A percentile compares a stretch with the other conserved stretches of the same genome.
These are phyloP conservation scores for Leishmania amazonensis DNA, from an alignment of 208 protist species.

Conservation along the genomic window DNA sequence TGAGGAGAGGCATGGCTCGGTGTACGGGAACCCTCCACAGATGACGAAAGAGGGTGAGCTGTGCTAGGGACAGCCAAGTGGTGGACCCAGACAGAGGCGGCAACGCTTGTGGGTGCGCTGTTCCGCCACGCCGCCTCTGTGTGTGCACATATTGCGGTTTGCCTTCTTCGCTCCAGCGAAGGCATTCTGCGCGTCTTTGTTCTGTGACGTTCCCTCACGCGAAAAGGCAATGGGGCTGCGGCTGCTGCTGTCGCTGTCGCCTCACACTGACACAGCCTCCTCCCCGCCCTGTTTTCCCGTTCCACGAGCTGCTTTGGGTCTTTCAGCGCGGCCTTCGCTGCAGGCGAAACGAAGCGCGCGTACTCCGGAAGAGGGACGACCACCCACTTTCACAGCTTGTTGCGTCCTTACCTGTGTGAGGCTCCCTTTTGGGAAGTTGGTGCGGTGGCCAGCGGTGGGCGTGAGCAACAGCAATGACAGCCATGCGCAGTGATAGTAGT, in stretches of 20 bases:
- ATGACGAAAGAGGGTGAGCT: not conserved
- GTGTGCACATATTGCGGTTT: not conserved
- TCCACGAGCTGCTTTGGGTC: not conserved
- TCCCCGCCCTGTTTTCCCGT: not conserved
- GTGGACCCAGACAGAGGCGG: not conserved
- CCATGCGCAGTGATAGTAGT: not conserved
- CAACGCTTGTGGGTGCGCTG: not conserved
- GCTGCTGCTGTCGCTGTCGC: not conserved
- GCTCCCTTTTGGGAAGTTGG: not conserved
- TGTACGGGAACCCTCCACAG: not conserved
- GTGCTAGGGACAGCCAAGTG: not conserved
- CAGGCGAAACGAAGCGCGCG: not conserved
- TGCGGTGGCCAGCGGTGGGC: not conserved
- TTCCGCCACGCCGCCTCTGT: not conserved
- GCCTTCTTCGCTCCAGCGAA: not conserved
- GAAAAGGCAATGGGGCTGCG: not conserved
- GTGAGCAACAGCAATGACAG: not conserved
- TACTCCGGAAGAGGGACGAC: not conserved
- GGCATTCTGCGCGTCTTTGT: not conserved
- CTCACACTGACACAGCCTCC: not conserved
- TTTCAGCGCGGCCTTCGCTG: not conserved
- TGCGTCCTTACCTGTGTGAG: not conserved
- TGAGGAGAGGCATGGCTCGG: not conserved
- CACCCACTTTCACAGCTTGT: not conserved
- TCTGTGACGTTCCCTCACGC: not conserved